These are phyloP conservation scores for Penicillium lagena DNA, from an alignment of 495 filamentous ascomycete species.

Conservation along the genomic window DNA sequence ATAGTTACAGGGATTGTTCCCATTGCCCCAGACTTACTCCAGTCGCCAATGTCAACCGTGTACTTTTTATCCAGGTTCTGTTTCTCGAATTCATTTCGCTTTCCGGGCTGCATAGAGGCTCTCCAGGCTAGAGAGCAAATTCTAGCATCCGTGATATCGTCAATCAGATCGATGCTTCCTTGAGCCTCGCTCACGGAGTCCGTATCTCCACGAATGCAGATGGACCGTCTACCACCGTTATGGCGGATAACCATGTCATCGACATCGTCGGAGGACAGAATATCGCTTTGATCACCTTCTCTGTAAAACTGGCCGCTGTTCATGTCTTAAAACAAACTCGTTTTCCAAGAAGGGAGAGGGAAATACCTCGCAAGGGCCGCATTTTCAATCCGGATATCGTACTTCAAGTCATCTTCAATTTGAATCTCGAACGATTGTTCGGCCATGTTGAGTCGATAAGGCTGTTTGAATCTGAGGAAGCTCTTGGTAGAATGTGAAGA, in stretches of 20 bases:
- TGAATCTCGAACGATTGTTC: neutral
- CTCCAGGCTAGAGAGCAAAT: conserved; percentile 5
- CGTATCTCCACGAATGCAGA: neutral
- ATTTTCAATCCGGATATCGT: conserved; percentile 3
- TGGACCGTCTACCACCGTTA: conserved; percentile 2
- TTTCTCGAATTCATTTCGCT: conserved; percentile 1
- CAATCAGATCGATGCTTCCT: conserved; percentile 1
- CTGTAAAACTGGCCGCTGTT: conserved; percentile 3
- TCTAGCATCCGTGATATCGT: neutral
- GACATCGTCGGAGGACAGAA: conserved; percentile 2
- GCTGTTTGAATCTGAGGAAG: no score
- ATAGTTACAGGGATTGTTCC: conserved; percentile 1
- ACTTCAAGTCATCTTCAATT: conserved; percentile 5
- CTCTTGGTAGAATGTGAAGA: no score
- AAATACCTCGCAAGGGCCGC: conserved; percentile 1
- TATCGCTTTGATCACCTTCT: conserved; percentile 1
- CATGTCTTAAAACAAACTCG: neutral
- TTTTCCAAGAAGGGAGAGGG: neutral
- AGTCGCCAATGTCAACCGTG: conserved; percentile 1
- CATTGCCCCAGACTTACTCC: conserved; percentile 1
- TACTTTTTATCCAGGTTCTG: neutral
- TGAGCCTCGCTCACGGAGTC: neutral
- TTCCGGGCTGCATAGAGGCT: conserved; percentile 1
- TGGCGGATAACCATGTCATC: conserved; percentile 6
- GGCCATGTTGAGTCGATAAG: no score